These are phyloP conservation scores for Pholiota conissans DNA, from an alignment of 768 basidiomycete species.

Conservation along the genomic window DNA sequence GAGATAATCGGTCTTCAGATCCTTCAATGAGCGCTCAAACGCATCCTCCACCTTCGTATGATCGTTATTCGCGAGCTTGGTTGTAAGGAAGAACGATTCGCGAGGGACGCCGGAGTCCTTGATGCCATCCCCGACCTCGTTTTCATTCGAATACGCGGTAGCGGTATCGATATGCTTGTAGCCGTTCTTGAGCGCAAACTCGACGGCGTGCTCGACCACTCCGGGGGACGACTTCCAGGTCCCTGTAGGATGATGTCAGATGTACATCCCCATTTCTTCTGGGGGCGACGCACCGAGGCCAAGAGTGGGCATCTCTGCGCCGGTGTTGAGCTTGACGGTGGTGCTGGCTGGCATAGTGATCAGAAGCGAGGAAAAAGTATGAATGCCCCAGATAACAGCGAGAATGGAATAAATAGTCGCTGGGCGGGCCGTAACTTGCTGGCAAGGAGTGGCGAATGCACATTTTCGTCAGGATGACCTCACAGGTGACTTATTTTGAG, in stretches of 20 bases:
- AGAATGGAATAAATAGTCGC: neutral
- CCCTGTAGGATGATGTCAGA: constrained; percentile 35
- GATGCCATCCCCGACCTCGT: constrained; percentile 82
- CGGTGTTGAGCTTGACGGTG: constrained; percentile 70
- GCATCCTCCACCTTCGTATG: constrained; percentile 60
- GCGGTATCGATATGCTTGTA: constrained; percentile 78
- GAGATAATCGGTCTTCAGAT: constrained; percentile 73
- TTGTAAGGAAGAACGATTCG: constrained; percentile 77
- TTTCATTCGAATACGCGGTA: constrained; percentile 70
- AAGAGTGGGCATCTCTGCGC: constrained; percentile 73
- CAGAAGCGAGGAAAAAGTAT: neutral
- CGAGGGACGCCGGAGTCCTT: constrained; percentile 72
- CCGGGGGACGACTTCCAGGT: constrained; percentile 80
- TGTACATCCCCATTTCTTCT: neutral
- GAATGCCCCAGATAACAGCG: neutral
- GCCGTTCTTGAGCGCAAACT: constrained; percentile 68
- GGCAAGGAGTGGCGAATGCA: neutral
- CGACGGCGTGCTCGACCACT: constrained; percentile 72
- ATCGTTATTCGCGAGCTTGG: constrained; percentile 65
- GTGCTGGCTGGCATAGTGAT: constrained; percentile 48
- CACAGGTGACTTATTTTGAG: neutral
- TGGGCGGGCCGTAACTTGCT: neutral
- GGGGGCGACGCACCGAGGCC: constrained; percentile 51
- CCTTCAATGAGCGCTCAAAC: constrained; percentile 66
- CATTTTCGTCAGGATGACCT: neutral